Evolutionary conservation across 257 asterid species (phyloP).

Genomic region (Rhazya stricta): DNA sequence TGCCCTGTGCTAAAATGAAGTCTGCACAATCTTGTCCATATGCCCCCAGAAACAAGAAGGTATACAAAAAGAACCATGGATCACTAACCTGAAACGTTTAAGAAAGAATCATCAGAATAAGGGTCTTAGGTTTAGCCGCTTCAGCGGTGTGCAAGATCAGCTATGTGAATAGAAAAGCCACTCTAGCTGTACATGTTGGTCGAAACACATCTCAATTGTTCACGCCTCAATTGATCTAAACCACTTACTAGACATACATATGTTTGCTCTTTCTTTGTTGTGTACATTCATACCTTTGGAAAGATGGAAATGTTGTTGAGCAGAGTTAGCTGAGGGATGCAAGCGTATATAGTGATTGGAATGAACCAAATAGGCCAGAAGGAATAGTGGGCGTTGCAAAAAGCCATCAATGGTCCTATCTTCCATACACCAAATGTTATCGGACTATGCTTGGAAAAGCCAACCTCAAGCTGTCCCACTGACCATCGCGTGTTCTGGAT

Average conservation of each 20-base stretch:
- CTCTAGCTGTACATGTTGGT: too few species aligned
- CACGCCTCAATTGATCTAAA: too few species aligned
- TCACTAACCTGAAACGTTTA: conserved; percentile 41
- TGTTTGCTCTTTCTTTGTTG: not conserved
- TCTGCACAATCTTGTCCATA: conserved; percentile 59
- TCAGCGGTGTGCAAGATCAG: not conserved
- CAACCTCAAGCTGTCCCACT: conserved; percentile 70
- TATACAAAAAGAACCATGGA: conserved; percentile 47
- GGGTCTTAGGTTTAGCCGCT: not conserved
- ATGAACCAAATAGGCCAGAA: conserved; percentile 63
- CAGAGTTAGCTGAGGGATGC: conserved; percentile 53
- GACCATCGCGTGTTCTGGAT: conserved; percentile 63
- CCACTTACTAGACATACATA: not conserved
- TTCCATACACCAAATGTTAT: conserved; percentile 40
- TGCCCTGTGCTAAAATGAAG: conserved; percentile 44
- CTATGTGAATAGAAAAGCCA: too few species aligned
- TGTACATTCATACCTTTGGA: conserved; percentile 49
- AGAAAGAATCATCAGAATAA: not conserved
- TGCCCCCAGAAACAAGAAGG: conserved; percentile 55
- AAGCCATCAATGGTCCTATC: conserved; percentile 50
- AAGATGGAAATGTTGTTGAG: conserved; percentile 46
- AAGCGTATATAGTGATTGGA: conserved; percentile 50
- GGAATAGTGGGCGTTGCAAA: conserved; percentile 48
- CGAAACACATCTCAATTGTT: too few species aligned
- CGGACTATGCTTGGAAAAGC: conserved; percentile 49